These are phyloP conservation scores for Ustilaginoidea virens DNA, from an alignment of 2,329 filamentous ascomycete species.

Conservation along the genomic window DNA sequence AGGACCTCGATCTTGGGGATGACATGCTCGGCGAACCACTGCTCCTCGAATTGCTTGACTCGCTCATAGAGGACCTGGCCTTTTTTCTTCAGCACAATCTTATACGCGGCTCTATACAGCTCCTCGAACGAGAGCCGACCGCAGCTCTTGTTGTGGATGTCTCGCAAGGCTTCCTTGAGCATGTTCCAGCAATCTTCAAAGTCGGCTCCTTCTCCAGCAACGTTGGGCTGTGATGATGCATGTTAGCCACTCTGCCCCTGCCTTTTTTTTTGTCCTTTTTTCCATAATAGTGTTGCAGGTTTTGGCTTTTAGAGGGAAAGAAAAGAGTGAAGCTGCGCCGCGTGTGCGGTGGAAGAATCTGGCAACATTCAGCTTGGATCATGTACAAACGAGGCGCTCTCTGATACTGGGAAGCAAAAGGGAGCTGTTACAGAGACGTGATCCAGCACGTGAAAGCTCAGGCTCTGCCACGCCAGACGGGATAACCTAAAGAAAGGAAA, in stretches of 20 bases:
- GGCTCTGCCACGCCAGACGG: too few relatives aligned
- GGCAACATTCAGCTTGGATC: too few relatives aligned
- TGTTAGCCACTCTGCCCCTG: not conserved
- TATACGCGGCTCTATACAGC: conserved; percentile 86
- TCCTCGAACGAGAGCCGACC: conserved; percentile 87
- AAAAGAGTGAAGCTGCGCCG: too few relatives aligned
- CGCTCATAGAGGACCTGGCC: conserved; percentile 67
- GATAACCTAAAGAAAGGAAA: not conserved
- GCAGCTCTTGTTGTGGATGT: conserved; percentile 88
- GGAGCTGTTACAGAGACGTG: too few relatives aligned
- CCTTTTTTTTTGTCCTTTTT: not conserved
- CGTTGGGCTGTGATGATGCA: conserved; percentile 14
- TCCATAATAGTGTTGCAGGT: not conserved
- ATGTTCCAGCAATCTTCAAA: conserved; percentile 77
- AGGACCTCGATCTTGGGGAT: conserved; percentile 53
- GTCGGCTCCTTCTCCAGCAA: conserved; percentile 45
- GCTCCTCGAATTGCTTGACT: conserved; percentile 66
- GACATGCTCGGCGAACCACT: conserved; percentile 65
- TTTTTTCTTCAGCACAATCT: conserved; percentile 79
- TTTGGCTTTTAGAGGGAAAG: too few relatives aligned
- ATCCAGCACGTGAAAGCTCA: too few relatives aligned
- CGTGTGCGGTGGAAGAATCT: too few relatives aligned
- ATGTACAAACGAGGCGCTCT: too few relatives aligned
- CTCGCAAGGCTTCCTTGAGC: conserved; percentile 59
- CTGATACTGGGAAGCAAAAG: too few relatives aligned